Base-by-base conservation (phyloP, 2,329 filamentous ascomycete species). In the Exserohilum turcica region DNA sequence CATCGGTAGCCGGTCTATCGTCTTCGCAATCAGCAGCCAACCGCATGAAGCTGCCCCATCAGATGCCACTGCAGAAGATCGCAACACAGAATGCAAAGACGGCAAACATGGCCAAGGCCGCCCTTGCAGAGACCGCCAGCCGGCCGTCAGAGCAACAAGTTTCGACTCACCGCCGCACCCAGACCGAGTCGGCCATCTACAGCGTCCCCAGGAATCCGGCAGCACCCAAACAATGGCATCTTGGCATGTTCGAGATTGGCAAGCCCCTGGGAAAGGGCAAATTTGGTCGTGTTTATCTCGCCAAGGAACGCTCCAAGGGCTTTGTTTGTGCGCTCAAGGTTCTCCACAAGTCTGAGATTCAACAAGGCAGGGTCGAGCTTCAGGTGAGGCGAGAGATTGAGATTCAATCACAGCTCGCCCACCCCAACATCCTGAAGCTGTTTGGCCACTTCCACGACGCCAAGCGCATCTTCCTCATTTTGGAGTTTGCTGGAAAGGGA, bases 231-330 rank as follows among this genome's bases (percentile, higher is more conserved):
- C 67, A 91, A 63, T 92, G 92, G 76, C 91, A 96, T 71, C 84
- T 96, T 3, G 90, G 91, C 76, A 95, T 95, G 90, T 96, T 96
- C 73, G 92, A 96, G 74, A 96, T 95, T 60, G 90, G 90, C 33
- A 89, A 91, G 63, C 90, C 90, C 1, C 80, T 95, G 3, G 90
- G 90, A 47, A 94, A 94, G 77, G 90, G 90, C 59, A 95, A 94
- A 72, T 95, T 94, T 68, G 90, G 90, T 1, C 84, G 90, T 39
- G 91, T 95, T 3, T 95, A 95, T 71, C 84, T 95, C 24, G 90
- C 90, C 43, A 88, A 90, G 50, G 90, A 94, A 76, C 85, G 89
- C 52, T 85, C 82, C 38, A 89, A 85, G 21, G 88, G 88, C 57
- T 95, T 92, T 76, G 88, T 95, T 59, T 95, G 90, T 76, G 90